These are phyloP conservation scores for Talaromyces proteolyticus DNA, from an alignment of 495 filamentous ascomycete genomes.

Conservation along the genomic window DNA sequence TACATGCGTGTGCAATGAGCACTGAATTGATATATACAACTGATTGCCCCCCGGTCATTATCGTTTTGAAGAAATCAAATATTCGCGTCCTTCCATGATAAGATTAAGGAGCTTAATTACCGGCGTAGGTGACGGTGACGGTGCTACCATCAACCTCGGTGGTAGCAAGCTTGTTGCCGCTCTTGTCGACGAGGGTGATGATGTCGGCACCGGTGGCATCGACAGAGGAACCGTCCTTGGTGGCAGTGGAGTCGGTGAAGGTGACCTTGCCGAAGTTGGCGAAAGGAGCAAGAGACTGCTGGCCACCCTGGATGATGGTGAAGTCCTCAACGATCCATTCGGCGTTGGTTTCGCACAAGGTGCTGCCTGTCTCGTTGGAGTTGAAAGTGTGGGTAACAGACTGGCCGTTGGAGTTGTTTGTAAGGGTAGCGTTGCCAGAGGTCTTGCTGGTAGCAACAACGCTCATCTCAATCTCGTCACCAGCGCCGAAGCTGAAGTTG, in stretches of 20 bases:
- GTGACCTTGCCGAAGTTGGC: conserved; percentile 47
- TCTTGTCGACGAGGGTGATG: conserved; percentile 1
- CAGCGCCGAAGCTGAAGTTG: conserved; percentile 42
- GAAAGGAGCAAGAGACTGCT: conserved; percentile 41
- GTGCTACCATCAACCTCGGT: not conserved
- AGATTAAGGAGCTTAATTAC: not conserved
- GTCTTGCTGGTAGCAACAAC: conserved; percentile 41
- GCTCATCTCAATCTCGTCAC: conserved; percentile 49
- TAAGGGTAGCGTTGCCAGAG: conserved; percentile 46
- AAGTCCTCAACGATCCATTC: conserved; percentile 68
- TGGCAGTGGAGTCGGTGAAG: conserved; percentile 41
- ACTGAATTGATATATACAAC: not conserved
- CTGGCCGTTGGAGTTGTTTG: conserved; percentile 50
- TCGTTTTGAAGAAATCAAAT: not conserved
- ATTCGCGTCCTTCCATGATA: not conserved
- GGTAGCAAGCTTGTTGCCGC: not conserved
- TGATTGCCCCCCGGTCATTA: not conserved
- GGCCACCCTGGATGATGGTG: conserved; percentile 19
- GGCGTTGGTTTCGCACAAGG: conserved; percentile 42
- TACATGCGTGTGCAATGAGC: not conserved
- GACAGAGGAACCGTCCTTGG: conserved; percentile 1
- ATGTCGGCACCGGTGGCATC: not conserved
- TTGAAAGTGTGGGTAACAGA: conserved; percentile 46
- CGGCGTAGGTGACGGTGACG: conserved; percentile 4
- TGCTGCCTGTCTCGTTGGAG: conserved; percentile 16